Conservation (phyloP, 108 stramenopile species). For the Schizochytrium sp. region DNA sequence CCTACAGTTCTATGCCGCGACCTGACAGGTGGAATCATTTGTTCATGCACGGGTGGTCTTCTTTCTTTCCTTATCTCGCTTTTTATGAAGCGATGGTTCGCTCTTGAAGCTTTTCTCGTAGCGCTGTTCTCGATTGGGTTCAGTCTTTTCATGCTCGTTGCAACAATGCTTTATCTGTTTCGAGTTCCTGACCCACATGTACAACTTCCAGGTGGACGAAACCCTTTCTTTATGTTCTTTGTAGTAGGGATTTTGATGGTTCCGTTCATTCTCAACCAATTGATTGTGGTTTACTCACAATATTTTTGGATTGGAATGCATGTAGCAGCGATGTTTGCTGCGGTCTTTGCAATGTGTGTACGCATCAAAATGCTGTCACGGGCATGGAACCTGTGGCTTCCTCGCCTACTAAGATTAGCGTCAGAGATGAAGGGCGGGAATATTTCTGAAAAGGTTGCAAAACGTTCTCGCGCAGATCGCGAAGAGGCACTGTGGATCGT, state of each 20-base stretch:
- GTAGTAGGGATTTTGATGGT: constrained; percentile 15
- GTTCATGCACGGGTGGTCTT: too few species aligned
- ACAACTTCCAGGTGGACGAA: not conserved
- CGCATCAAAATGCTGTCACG: not conserved
- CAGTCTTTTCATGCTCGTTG: constrained; percentile 54
- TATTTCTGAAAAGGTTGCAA: not conserved
- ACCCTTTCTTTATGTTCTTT: constrained; percentile 40
- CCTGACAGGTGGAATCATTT: constrained; percentile 54
- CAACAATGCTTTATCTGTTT: constrained; percentile 45
- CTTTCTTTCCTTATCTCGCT: not conserved
- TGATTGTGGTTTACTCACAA: not conserved
- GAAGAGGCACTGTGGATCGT: constrained; percentile 57
- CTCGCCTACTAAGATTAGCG: not conserved
- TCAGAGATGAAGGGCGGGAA: constrained; percentile 44
- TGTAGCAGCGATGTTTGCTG: not conserved
- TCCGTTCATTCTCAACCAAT: not conserved
- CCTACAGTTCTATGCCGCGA: constrained; percentile 53
- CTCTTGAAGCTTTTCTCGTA: not conserved
- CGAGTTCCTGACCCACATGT: constrained; percentile 54
- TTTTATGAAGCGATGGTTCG: not conserved
- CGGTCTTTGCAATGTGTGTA: not conserved
- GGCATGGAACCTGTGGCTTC: constrained; percentile 59
- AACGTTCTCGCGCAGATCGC: not conserved
- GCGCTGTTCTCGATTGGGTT: not conserved
- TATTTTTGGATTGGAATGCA: constrained; percentile 27